These are phyloP conservation scores for Erodium texanum DNA, from an alignment of 441 rosid species.

Conservation along the genomic window DNA sequence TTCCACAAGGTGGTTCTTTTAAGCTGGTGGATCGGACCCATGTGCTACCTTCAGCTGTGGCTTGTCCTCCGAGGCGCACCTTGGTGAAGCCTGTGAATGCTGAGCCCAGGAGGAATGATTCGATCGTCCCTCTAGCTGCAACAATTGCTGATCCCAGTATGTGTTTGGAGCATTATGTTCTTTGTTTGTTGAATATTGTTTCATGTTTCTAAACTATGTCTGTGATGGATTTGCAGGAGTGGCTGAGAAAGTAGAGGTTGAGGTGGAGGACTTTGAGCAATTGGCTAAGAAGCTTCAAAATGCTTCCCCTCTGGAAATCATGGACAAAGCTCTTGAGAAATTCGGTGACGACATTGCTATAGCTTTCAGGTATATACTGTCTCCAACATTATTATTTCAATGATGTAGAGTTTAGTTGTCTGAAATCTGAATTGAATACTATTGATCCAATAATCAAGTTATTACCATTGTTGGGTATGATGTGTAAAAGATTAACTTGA, in stretches of 20 bases:
- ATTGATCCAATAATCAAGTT: too few relatives aligned
- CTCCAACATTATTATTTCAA: too few relatives aligned
- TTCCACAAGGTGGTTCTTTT: constrained; percentile 44
- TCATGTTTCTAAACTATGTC: not conserved
- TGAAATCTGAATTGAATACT: not conserved
- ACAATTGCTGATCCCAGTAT: constrained; percentile 45
- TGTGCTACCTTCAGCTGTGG: constrained; percentile 24
- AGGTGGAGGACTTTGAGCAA: not conserved
- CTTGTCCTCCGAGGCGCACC: constrained; percentile 31
- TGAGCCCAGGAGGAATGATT: constrained; percentile 44
- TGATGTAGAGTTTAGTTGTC: not conserved
- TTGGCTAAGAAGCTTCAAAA: not conserved
- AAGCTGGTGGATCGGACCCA: constrained; percentile 33
- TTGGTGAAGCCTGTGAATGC: constrained; percentile 49
- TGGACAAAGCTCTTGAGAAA: not conserved
- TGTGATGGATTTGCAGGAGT: not conserved
- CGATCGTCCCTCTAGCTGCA: constrained; percentile 51
- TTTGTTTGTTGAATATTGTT: not conserved
- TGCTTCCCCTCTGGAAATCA: not conserved
- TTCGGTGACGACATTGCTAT: not conserved
- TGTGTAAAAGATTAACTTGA: too few relatives aligned
- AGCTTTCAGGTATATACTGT: not conserved
- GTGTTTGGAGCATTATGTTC: not conserved
- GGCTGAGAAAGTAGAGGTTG: not conserved
- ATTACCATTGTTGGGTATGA: too few relatives aligned